phyloP scores from a whole-genome alignment of 2,329 filamentous ascomycete species.

The Trichoderma sp. region DNA sequence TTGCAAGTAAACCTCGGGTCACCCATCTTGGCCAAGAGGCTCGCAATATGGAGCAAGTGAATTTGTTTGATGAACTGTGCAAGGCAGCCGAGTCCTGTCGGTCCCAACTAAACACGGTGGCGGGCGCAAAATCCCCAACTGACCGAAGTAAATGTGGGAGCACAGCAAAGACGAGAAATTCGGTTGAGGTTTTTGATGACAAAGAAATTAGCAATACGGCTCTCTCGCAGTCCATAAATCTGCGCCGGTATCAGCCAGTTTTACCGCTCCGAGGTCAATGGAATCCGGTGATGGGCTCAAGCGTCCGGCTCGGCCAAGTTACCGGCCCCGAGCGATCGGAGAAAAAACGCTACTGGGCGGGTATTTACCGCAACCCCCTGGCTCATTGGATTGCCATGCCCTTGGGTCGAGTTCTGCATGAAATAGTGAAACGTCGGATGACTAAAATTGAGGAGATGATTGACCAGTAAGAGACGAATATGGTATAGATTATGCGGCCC shows the following conservation, averaged over 20 bases:
- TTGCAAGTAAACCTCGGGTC: not conserved
- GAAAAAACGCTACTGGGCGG: not conserved
- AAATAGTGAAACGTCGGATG: not conserved
- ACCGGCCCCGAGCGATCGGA: not conserved
- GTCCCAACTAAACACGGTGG: not conserved
- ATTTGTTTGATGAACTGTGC: not conserved
- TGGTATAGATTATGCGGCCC: not conserved
- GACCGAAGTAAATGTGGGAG: not conserved
- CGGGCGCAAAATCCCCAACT: not conserved
- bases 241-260: not conserved
- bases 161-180: not conserved
- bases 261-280: not conserved
- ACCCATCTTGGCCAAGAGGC: not conserved
- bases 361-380: not conserved
- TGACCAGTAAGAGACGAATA: not conserved
- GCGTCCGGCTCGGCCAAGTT: not conserved
- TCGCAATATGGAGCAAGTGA: not conserved
- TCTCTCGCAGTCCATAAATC: not conserved
- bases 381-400: not conserved
- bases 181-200: not conserved
- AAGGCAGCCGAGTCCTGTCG: not conserved
- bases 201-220: not conserved
- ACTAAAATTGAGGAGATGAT: not conserved
- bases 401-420: not conserved
- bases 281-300: not conserved